phyloP scores from a whole-genome alignment of 2,329 filamentous ascomycete genomes.

The Chaetomiaceae sp. region DNA sequence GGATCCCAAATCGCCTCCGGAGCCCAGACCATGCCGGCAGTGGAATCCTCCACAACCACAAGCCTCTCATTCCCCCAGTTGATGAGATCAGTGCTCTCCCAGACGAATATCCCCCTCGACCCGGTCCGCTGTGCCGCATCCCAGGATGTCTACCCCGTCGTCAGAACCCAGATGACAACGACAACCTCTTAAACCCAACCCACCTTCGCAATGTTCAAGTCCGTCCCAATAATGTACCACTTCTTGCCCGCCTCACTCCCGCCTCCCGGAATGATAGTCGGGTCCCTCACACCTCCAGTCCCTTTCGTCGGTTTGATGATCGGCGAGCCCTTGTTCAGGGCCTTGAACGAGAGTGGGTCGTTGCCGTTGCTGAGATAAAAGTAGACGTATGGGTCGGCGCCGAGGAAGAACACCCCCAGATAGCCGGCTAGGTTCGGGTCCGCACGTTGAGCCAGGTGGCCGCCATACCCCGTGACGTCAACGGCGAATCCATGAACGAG shows the following conservation, averaged over 20 bases:
- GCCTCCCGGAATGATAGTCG: slow-evolving; percentile 44
- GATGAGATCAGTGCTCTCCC: slow-evolving; percentile 49
- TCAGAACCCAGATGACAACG: slow-evolving; percentile 12
- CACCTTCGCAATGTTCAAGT: slow-evolving; percentile 48
- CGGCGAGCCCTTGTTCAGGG: slow-evolving; percentile 45
- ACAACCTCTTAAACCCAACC: background rate
- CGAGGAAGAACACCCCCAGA: slow-evolving; percentile 52
- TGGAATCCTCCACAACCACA: slow-evolving; percentile 46
- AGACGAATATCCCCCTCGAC: slow-evolving; percentile 49
- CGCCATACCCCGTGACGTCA: slow-evolving; percentile 25
- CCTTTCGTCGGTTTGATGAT: slow-evolving; percentile 47
- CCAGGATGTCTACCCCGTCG: slow-evolving; percentile 43
- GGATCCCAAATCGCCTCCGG: slow-evolving; percentile 52
- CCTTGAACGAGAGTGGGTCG: slow-evolving; percentile 43
- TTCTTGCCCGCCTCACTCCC: slow-evolving; percentile 45
- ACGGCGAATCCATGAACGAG: slow-evolving; percentile 18
- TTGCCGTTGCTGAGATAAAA: slow-evolving; percentile 52
- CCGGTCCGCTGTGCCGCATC: slow-evolving; percentile 48
- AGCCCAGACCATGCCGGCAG: slow-evolving; percentile 56
- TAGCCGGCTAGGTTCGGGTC: slow-evolving; percentile 45
- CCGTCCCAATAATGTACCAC: slow-evolving; percentile 54
- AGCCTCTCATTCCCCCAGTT: slow-evolving; percentile 47
- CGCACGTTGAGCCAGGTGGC: slow-evolving; percentile 31
- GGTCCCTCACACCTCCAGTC: slow-evolving; percentile 50
- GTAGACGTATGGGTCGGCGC: slow-evolving; percentile 49